Conservation (phyloP, 768 basidiomycete genomes). For the Auriculariales sp. region DNA sequence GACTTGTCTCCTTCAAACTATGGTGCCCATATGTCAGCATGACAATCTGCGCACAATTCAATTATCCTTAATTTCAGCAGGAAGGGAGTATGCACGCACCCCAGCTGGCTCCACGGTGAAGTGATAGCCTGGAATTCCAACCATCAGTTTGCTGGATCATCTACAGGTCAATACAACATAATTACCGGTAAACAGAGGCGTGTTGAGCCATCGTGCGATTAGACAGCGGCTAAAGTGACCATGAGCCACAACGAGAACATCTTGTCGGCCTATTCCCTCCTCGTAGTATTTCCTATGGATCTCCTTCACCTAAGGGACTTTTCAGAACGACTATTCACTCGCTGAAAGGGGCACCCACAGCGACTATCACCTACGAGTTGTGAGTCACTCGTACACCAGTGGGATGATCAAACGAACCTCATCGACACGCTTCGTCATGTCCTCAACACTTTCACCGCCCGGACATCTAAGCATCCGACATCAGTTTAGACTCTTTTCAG, state of each 20-base stretch:
- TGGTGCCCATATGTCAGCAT: constrained; percentile 76
- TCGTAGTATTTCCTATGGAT: constrained; percentile 60
- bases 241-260: constrained; percentile 84
- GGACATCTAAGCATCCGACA: constrained; percentile 44
- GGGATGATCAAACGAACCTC: constrained; percentile 31
- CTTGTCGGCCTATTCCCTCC: constrained; percentile 48
- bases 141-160: neutral
- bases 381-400: constrained; percentile 31
- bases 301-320: constrained; percentile 44
- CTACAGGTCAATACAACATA: neutral
- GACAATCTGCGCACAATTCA: constrained; percentile 38
- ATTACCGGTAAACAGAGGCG: constrained; percentile 45
- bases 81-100: constrained; percentile 24
- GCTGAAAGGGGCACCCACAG: neutral
- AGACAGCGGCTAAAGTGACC: constrained; percentile 69
- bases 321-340: neutral
- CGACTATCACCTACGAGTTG: neutral
- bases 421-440: constrained; percentile 74
- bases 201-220: constrained; percentile 70
- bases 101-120: constrained; percentile 80
- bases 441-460: constrained; percentile 68
- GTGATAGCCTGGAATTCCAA: constrained; percentile 38
- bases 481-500: neutral
- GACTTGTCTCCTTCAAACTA: constrained; percentile 59
- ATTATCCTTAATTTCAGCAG: neutral